Evolutionary conservation across 2,329 filamentous ascomycete genomes (phyloP).

Genomic region (Diaporthe sp.): DNA sequence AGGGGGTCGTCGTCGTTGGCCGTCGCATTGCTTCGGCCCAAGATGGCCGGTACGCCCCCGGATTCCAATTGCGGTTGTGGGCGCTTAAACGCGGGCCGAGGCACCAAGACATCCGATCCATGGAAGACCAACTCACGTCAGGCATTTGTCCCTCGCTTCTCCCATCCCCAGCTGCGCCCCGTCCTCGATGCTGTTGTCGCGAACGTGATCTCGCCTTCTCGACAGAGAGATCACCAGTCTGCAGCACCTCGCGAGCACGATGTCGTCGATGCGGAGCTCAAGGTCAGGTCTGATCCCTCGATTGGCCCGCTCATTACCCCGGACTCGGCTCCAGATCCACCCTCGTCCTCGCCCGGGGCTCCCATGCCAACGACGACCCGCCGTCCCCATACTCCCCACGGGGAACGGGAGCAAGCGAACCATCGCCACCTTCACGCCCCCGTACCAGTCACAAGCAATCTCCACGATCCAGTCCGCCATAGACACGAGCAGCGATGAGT

Average conservation of each 20-base stretch:
- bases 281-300: conserved; percentile 19
- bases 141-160: conserved; percentile 1
- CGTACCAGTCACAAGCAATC: conserved; percentile 84
- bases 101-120: neutral
- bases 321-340: conserved; percentile 30
- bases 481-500: conserved; percentile 82
- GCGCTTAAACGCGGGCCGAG: conserved; percentile 36
- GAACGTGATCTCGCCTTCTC: neutral
- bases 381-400: conserved; percentile 37
- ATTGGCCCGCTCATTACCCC: conserved; percentile 32
- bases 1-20: neutral
- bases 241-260: conserved; percentile 2
- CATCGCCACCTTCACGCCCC: conserved; percentile 81
- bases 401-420: conserved; percentile 44
- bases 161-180: neutral
- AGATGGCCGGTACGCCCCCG: conserved; percentile 19
- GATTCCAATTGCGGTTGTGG: conserved; percentile 14
- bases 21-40: conserved; percentile 33
- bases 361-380: conserved; percentile 32
- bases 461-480: conserved; percentile 81
- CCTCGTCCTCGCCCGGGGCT: conserved; percentile 18
- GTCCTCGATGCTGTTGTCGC: conserved; percentile 1
- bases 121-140: neutral
- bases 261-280: conserved; percentile 28
- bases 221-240: conserved; percentile 7